These are phyloP conservation scores for Cystobasidium slooffiae DNA, from an alignment of 1,284 basidiomycete species.

Conservation along the genomic window DNA sequence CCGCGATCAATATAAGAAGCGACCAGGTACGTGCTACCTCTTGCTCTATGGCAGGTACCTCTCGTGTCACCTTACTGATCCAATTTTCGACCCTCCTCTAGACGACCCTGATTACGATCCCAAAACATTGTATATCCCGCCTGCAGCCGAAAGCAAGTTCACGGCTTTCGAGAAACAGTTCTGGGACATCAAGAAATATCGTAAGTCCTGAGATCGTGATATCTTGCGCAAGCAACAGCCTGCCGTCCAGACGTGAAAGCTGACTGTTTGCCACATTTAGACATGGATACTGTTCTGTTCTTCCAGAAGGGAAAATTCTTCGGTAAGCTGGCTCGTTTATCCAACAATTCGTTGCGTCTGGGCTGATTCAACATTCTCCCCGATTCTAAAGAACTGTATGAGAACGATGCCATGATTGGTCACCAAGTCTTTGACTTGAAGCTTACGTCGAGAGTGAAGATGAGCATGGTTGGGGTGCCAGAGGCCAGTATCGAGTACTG, in stretches of 20 bases:
- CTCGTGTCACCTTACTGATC: background rate
- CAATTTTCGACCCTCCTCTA: background rate
- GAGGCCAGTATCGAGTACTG: slow-evolving; percentile 92
- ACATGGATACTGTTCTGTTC: slow-evolving; percentile 73
- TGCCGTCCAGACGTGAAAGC: too few species aligned
- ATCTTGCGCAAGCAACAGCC: too few species aligned
- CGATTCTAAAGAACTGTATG: slow-evolving; percentile 73
- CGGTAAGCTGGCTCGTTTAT: slow-evolving; percentile 42
- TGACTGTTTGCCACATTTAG: background rate
- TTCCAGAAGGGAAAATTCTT: slow-evolving; percentile 85
- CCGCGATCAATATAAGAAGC: slow-evolving; percentile 31
- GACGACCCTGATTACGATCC: slow-evolving; percentile 80
- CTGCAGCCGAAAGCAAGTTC: slow-evolving; percentile 77
- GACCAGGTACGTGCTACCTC: slow-evolving; percentile 51
- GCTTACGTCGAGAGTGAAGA: slow-evolving; percentile 88
- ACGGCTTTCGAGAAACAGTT: slow-evolving; percentile 97
- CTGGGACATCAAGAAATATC: slow-evolving; percentile 97
- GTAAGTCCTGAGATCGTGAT: slow-evolving; percentile 66
- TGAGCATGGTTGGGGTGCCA: slow-evolving; percentile 97
- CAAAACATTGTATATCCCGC: slow-evolving; percentile 82
- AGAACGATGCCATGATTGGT: slow-evolving; percentile 88
- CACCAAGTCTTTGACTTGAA: slow-evolving; percentile 93
- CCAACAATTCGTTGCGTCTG: background rate
- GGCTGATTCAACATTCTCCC: slow-evolving; percentile 37
- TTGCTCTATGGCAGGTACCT: slow-evolving; percentile 20